Conservation (phyloP, 768 basidiomycete genomes). For the Russula sp. region DNA sequence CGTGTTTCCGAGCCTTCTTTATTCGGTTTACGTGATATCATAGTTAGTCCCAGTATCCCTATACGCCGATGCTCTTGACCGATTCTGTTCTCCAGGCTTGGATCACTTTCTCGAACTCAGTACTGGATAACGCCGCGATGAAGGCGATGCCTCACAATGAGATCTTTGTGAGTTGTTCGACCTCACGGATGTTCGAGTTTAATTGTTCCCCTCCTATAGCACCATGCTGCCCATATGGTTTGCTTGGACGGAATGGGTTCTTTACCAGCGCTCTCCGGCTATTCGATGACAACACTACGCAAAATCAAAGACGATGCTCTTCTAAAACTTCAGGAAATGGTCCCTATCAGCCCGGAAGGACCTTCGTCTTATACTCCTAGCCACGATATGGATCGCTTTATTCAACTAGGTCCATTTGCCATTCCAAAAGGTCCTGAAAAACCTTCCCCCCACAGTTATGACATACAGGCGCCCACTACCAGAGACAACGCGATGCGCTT, state of each 20-base stretch:
- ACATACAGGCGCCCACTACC: slow-evolving; percentile 86
- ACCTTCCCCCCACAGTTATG: slow-evolving; percentile 52
- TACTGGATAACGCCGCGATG: slow-evolving; percentile 38
- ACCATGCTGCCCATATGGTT: slow-evolving; percentile 91
- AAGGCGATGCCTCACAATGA: slow-evolving; percentile 44
- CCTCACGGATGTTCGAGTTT: slow-evolving; percentile 18
- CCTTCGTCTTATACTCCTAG: slow-evolving; percentile 33
- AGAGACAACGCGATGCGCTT: slow-evolving; percentile 84
- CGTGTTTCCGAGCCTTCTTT: slow-evolving; percentile 61
- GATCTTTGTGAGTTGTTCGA: slow-evolving; percentile 61
- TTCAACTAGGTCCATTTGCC: slow-evolving; percentile 73
- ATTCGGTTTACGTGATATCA: slow-evolving; percentile 79
- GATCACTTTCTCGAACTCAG: slow-evolving; percentile 81
- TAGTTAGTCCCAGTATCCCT: slow-evolving; percentile 51
- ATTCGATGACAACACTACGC: slow-evolving; percentile 57
- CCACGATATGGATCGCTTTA: slow-evolving; percentile 38
- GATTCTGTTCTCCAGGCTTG: slow-evolving; percentile 60
- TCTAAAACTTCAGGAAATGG: slow-evolving; percentile 52
- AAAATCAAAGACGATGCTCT: slow-evolving; percentile 60
- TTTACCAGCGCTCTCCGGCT: slow-evolving; percentile 65
- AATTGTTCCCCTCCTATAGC: slow-evolving; percentile 44
- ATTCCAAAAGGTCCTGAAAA: slow-evolving; percentile 56
- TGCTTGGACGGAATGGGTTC: slow-evolving; percentile 86
- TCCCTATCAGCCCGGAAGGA: slow-evolving; percentile 43
- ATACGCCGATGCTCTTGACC: not conserved